Conservation (phyloP, 371 early-diverging fungal genomes). For the Saksenaea oblongispora region DNA sequence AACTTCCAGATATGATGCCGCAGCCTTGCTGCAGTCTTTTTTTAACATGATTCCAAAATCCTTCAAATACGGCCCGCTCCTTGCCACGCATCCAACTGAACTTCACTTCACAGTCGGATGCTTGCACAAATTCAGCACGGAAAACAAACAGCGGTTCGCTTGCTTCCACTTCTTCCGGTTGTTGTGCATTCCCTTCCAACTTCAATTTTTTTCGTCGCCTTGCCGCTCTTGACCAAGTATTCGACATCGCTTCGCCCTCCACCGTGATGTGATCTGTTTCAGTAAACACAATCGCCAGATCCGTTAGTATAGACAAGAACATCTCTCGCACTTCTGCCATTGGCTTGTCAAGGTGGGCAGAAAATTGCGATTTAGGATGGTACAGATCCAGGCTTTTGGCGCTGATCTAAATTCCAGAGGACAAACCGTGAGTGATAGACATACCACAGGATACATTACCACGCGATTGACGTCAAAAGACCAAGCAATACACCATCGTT, state of each 20-base stretch:
- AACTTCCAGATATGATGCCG: conserved; percentile 37
- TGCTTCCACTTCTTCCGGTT: neutral
- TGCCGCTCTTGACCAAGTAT: conserved; percentile 57
- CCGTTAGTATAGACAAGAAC: conserved; percentile 23
- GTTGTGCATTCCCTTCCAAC: conserved; percentile 6
- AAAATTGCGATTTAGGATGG: conserved; percentile 35
- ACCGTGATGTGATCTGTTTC: conserved; percentile 4
- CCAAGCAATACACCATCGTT: conserved; percentile 72
- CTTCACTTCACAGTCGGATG: conserved; percentile 12
- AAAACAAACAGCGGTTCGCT: conserved; percentile 25
- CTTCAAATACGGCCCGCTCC: conserved; percentile 40
- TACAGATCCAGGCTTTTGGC: conserved; percentile 23
- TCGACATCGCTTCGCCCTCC: conserved; percentile 21
- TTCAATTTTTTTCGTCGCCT: conserved; percentile 35
- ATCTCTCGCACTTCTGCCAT: conserved; percentile 7
- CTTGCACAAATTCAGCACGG: conserved; percentile 7
- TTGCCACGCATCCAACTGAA: conserved; percentile 41
- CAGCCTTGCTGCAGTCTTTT: conserved; percentile 57
- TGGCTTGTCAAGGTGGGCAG: conserved; percentile 13
- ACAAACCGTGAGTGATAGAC: neutral
- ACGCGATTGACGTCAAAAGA: conserved; percentile 48
- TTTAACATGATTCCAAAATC: conserved; percentile 55
- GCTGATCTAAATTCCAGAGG: conserved; percentile 3
- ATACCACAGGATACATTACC: neutral
- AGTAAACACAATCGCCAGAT: conserved; percentile 29